A percentile compares a stretch with the other conserved stretches of the same genome.
Evolutionary conservation across 768 basidiomycete species (phyloP).

Genomic region (Porpolomopsis calyptriformis): DNA sequence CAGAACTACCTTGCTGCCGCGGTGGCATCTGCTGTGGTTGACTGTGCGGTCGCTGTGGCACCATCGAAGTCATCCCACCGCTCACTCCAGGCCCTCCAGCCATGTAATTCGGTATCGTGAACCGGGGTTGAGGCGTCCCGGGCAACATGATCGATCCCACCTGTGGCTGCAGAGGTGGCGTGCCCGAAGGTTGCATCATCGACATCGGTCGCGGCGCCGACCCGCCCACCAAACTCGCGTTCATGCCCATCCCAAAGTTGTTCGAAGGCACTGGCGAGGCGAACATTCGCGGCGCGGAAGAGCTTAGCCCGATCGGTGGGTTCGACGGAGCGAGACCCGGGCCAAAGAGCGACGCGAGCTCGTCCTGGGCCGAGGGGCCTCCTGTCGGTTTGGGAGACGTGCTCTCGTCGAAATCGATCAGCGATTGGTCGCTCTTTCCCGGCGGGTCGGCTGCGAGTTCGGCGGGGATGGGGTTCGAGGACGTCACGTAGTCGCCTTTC

Average conservation of each 20-base stretch:
- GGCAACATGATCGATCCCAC: conserved; percentile 34
- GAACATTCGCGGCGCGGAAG: background rate
- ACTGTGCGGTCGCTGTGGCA: conserved; percentile 2
- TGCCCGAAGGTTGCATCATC: conserved; percentile 3
- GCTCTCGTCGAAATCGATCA: conserved; percentile 71
- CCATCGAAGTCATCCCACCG: conserved; percentile 2
- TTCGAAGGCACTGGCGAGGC: background rate
- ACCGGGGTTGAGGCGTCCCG: conserved; percentile 22
- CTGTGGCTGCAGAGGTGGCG: conserved; percentile 10
- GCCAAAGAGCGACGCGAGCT: conserved; percentile 56
- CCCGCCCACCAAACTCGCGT: conserved; percentile 16
- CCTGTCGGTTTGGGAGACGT: conserved; percentile 14
- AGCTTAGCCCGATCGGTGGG: conserved; percentile 8
- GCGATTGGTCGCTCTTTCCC: conserved; percentile 30
- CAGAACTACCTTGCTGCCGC: conserved; percentile 12
- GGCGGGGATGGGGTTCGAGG: conserved; percentile 57
- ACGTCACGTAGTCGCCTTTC: conserved; percentile 71
- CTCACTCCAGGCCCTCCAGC: background rate
- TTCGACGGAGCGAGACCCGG: conserved; percentile 8
- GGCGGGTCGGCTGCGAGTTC: conserved; percentile 36
- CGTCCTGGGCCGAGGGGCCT: conserved; percentile 28
- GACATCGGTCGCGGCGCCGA: conserved; percentile 18
- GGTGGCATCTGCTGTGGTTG: conserved; percentile 8
- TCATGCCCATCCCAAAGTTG: background rate
- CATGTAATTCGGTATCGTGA: background rate